phyloP scores from a whole-genome alignment of 371 early-diverging fungal genomes.

The Mucor plumbeus region DNA sequence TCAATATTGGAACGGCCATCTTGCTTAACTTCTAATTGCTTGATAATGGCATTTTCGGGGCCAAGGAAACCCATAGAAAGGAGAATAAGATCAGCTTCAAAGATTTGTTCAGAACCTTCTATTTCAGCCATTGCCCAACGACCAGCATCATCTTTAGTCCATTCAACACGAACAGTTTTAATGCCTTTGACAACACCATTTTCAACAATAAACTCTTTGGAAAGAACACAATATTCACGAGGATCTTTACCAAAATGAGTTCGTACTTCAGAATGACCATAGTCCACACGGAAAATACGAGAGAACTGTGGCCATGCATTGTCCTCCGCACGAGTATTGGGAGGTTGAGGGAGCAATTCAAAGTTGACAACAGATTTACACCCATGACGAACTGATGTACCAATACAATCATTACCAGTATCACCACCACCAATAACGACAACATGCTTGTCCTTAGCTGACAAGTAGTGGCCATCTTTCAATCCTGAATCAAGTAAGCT shows the following conservation, averaged over 20 bases:
- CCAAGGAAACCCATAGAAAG: slow-evolving; percentile 97
- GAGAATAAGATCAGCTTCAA: slow-evolving; percentile 87
- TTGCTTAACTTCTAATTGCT: slow-evolving; percentile 78
- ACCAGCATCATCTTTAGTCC: slow-evolving; percentile 80
- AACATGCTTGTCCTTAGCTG: slow-evolving; percentile 91
- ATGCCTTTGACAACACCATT: slow-evolving; percentile 86
- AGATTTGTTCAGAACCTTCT: slow-evolving; percentile 79
- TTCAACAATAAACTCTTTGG: slow-evolving; percentile 91
- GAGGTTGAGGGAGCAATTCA: slow-evolving; percentile 93
- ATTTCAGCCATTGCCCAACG: slow-evolving; percentile 91
- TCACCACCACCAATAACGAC: slow-evolving; percentile 99
- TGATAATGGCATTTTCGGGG: slow-evolving; percentile 86
- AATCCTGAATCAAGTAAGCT: slow-evolving; percentile 79
- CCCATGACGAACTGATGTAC: slow-evolving; percentile 91
- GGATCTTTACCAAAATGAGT: slow-evolving; percentile 90
- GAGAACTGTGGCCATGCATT: slow-evolving; percentile 98
- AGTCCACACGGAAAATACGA: slow-evolving; percentile 92
- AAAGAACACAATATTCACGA: slow-evolving; percentile 89
- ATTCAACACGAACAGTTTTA: slow-evolving; percentile 93
- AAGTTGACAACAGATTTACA: slow-evolving; percentile 92
- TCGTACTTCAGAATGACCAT: slow-evolving; percentile 92
- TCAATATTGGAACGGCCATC: slow-evolving; percentile 78
- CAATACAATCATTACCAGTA: slow-evolving; percentile 97
- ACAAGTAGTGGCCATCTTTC: slow-evolving; percentile 75
- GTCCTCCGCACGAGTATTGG: slow-evolving; percentile 75